Conservation (phyloP, 2,329 filamentous ascomycete species). For the Fusarium buharicum region DNA sequence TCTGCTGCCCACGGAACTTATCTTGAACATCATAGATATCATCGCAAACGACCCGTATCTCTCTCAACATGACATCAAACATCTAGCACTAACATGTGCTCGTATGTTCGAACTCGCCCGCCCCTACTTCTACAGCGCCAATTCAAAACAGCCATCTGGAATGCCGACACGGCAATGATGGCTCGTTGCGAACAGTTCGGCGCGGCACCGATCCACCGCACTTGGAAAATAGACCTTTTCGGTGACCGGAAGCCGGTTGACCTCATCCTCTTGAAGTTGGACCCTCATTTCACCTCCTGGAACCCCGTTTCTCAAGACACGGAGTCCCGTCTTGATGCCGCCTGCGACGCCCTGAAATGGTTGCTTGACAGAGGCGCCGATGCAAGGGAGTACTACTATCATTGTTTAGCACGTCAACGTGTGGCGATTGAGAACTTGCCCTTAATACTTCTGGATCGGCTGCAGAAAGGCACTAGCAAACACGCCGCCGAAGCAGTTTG, state of each 20-base stretch:
- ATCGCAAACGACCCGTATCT: neutral
- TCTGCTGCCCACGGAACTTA: slow-evolving; percentile 7
- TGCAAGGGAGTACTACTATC: neutral
- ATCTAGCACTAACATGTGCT: slow-evolving; percentile 3
- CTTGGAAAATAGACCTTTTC: neutral
- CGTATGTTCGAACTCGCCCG: neutral
- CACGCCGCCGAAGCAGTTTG: neutral
- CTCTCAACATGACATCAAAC: neutral
- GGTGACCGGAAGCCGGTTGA: neutral
- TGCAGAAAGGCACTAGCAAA: neutral
- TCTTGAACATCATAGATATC: neutral
- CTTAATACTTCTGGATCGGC: neutral
- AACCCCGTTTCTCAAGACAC: too few species aligned
- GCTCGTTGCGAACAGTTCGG: neutral
- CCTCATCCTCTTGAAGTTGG: neutral
- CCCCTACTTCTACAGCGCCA: neutral
- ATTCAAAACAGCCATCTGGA: neutral
- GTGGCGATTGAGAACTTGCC: too few species aligned
- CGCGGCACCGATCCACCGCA: neutral
- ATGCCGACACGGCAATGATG: neutral
- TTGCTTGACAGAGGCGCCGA: slow-evolving; percentile 13
- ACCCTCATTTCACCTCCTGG: neutral
- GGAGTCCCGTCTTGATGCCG: neutral
- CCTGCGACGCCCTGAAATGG: slow-evolving; percentile 7
- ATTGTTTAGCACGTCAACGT: neutral